phyloP scores from a whole-genome alignment of 2,329 filamentous ascomycete species.

The Sporothrix protearum region DNA sequence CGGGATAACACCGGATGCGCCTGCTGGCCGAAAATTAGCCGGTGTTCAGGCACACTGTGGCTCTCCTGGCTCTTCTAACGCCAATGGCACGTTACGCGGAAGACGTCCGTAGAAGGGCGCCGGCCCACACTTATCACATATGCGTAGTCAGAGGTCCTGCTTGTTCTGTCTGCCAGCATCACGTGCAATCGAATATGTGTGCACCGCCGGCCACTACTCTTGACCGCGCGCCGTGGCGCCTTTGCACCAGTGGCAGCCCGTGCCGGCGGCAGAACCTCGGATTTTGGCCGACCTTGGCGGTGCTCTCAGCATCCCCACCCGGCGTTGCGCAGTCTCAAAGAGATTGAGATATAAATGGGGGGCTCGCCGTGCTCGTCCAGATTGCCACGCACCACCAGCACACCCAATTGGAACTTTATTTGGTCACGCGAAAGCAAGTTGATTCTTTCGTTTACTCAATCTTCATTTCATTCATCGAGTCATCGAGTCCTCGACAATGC shows the following conservation, averaged over 20 bases:
- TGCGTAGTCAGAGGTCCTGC: no score
- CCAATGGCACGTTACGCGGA: not conserved
- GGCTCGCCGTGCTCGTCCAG: not conserved
- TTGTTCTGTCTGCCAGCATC: not conserved
- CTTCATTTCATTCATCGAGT: not conserved
- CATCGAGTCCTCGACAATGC: not conserved
- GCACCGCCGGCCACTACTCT: not conserved
- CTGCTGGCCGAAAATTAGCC: constrained; percentile 6
- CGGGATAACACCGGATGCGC: constrained; percentile 5
- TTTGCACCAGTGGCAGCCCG: constrained; percentile 11
- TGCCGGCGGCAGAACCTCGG: constrained; percentile 24
- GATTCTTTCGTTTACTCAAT: not conserved
- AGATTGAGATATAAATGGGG: no score
- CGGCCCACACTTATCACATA: no score
- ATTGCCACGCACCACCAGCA: not conserved
- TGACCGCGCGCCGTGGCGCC: not conserved
- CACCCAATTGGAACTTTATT: not conserved
- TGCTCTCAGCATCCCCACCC: not conserved
- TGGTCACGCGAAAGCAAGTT: not conserved
- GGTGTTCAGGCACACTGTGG: not conserved
- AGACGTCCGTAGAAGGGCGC: no score
- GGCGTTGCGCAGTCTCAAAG: not conserved
- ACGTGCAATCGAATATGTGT: not conserved
- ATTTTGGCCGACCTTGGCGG: not conserved
- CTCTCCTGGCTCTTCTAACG: not conserved